phyloP scores from a whole-genome alignment of 2,329 filamentous ascomycete genomes.

The Lasiodiplodia gonubiensis region DNA sequence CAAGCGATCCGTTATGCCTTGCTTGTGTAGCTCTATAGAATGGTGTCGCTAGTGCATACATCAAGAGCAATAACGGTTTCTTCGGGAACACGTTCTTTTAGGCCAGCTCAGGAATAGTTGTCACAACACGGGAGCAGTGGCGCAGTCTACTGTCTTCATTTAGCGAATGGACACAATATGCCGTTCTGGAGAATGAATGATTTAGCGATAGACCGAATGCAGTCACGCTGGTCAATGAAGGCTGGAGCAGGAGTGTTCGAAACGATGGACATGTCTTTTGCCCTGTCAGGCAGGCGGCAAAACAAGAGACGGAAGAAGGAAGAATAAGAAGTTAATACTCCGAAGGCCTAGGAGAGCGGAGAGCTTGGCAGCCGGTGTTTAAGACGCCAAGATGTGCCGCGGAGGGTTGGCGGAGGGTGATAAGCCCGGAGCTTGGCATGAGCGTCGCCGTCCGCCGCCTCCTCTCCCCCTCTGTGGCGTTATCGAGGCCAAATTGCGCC shows the following conservation, averaged over 20 bases:
- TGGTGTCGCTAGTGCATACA: neutral
- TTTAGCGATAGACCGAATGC: neutral
- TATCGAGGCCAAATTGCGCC: constrained; percentile 15
- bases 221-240: neutral
- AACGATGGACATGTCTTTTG: neutral
- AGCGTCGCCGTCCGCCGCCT: neutral
- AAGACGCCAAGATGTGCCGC: constrained; percentile 15
- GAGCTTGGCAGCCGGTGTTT: constrained; percentile 7
- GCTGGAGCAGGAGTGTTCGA: neutral
- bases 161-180: neutral
- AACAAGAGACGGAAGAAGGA: constrained; percentile 6
- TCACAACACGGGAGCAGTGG: neutral
- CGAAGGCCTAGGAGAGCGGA: constrained; percentile 10
- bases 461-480: constrained; percentile 1
- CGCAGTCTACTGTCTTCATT: neutral
- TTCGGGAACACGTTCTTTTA: neutral
- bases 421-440: constrained; percentile 22
- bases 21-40: neutral
- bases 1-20: neutral
- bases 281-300: constrained; percentile 15
- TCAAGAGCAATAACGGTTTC: neutral
- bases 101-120: neutral
- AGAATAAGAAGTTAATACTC: constrained; percentile 7
- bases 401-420: constrained; percentile 20
- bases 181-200: neutral